A percentile compares a stretch with the other conserved stretches of the same genome.
Conservation (phyloP, 2,329 filamentous ascomycete species). For the Hypoxylon rubiginosum region DNA sequence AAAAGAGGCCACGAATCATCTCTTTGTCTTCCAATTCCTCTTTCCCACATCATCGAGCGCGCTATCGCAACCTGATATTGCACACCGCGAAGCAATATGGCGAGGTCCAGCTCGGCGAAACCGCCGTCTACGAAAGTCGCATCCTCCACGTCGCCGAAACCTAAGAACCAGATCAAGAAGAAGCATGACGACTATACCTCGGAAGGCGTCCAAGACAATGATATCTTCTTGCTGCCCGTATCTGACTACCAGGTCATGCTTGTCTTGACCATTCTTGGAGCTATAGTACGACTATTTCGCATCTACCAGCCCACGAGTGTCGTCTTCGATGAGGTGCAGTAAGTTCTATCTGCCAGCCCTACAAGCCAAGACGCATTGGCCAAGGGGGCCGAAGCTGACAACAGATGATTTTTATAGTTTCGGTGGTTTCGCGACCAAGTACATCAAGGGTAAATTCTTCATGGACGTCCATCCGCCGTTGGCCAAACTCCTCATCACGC, state of each 20-base stretch:
- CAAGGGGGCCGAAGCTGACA: slow-evolving; percentile 18
- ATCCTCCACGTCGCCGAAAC: slow-evolving; percentile 47
- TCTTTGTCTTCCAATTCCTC: slow-evolving; percentile 32
- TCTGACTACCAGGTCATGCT: slow-evolving; percentile 86
- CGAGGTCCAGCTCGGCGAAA: slow-evolving; percentile 56
- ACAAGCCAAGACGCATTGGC: background rate
- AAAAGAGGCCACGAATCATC: slow-evolving; percentile 47
- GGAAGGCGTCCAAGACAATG: slow-evolving; percentile 86
- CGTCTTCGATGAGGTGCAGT: slow-evolving; percentile 99
- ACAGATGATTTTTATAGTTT: slow-evolving; percentile 72
- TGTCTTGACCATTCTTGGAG: slow-evolving; percentile 79
- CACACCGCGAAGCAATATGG: slow-evolving; percentile 51
- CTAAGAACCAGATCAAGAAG: slow-evolving; percentile 52
- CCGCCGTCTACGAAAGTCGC: slow-evolving; percentile 53
- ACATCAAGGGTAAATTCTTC: slow-evolving; percentile 99
- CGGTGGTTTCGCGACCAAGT: slow-evolving; percentile 97
- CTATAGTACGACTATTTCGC: slow-evolving; percentile 87
- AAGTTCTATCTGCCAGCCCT: slow-evolving; percentile 60
- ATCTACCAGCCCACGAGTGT: slow-evolving; percentile 97
- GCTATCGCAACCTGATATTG: slow-evolving; percentile 8
- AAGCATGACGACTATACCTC: slow-evolving; percentile 74
- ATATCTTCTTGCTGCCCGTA: slow-evolving; percentile 87
- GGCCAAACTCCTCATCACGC: slow-evolving; percentile 95
- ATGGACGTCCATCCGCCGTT: slow-evolving; percentile 99
- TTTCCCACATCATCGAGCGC: slow-evolving; percentile 15